Base-by-base conservation (phyloP, 176 grass and related monocot genomes). In the Secale cereale region DNA sequence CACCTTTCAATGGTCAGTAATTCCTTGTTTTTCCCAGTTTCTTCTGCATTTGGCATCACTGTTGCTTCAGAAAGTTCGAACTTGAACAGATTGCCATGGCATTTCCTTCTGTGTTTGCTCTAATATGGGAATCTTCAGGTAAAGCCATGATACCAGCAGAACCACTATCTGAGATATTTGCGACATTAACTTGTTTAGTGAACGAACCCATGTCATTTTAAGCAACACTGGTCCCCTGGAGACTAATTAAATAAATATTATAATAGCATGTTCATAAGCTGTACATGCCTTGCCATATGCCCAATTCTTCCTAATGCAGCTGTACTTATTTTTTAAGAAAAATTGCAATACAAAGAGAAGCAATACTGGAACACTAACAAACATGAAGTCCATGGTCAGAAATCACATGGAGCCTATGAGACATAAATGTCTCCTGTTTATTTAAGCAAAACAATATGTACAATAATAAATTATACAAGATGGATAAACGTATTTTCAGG, bases 1-100 rank as follows among this genome's bases (percentile, higher is more conserved):
- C 61, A 57, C 59, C 46, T 66, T 74, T 78, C 69, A 85, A 74
- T 73, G 52, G 61, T 54, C 56, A 78, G 59, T 85, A 78, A 13
- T 64, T 85, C 77, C 61, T 73, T 28, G 43, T 23, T 14, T 59
- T 76, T 79, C 12, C 19, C 45, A 73, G 75, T 63, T 77, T 59
- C 23, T 36, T 74, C 36, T 82, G 61, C 77, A 78, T 85, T 85
- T 64, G n/a, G 56, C 27, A 10, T 59, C 30, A 66, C 33, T 28
- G 83, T 75, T 61, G 72, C 65, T 81, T 87, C 77, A 78, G 40
- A 68, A 78, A 50, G 29, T 77, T 85, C 77, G 41, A n/a, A 74
- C 25, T 72, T 23, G 36, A 36, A 22, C 30, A 71, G 63, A 25
- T 59, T 11, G 79, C 27, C 19, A 23, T 69, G n/a, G 5, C 56